phyloP scores from a whole-genome alignment of 2,329 filamentous ascomycete genomes.

The Plectosphaerella plurivora region DNA sequence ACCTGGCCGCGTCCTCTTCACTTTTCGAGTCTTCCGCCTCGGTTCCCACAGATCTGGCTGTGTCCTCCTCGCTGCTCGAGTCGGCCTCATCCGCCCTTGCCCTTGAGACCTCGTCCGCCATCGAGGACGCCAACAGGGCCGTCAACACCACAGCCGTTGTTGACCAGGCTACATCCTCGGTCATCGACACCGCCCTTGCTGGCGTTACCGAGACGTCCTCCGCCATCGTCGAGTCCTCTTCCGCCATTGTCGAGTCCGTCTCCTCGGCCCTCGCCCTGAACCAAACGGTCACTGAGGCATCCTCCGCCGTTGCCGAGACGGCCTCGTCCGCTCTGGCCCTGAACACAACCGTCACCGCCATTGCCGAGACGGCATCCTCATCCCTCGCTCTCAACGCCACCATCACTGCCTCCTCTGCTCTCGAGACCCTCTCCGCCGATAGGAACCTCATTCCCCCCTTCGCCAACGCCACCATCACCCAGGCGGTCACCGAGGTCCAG shows the following conservation, averaged over 20 bases:
- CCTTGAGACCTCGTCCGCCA: not conserved
- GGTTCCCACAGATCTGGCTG: not conserved
- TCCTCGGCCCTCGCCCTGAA: constrained; percentile 5
- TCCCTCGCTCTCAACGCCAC: constrained; percentile 1
- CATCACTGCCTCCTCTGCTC: not conserved
- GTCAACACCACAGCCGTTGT: not conserved
- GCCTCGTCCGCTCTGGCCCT: constrained; percentile 3
- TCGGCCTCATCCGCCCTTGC: not conserved
- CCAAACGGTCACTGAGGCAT: not conserved
- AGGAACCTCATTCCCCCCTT: constrained; percentile 5
- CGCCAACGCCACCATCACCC: constrained; percentile 8
- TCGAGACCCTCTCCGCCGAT: not conserved
- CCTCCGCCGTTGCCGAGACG: not conserved
- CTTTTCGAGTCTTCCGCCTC: not conserved
- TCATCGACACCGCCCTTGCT: not conserved
- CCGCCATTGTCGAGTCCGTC: not conserved
- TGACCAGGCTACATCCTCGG: not conserved
- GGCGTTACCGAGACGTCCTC: not conserved
- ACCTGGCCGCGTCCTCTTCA: not conserved
- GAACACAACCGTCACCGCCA: not conserved
- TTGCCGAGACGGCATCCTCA: not conserved
- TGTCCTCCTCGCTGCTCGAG: no score
- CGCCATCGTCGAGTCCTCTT: not conserved
- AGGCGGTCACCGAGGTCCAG: not conserved
- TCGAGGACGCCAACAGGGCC: not conserved